These are phyloP conservation scores for Ganoderma sinense DNA, from an alignment of 1,284 basidiomycete genomes.

Conservation along the genomic window DNA sequence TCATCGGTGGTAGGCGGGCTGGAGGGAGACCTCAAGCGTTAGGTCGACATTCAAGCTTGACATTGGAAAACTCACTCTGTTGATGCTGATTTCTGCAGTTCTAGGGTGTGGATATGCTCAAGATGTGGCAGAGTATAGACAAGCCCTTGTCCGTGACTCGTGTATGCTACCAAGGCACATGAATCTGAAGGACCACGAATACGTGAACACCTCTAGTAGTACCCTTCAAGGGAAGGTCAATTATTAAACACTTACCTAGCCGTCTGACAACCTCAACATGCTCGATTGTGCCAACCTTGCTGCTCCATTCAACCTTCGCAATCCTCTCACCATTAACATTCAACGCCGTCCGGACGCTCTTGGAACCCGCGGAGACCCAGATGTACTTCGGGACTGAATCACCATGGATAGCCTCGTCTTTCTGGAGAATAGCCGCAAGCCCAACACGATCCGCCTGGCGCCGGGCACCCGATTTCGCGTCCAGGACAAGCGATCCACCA, in stretches of 20 bases:
- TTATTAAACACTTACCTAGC: constrained; percentile 48
- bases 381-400: constrained; percentile 46
- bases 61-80: constrained; percentile 47
- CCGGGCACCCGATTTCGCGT: constrained; percentile 60
- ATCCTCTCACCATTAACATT: constrained; percentile 69
- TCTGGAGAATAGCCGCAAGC: constrained; percentile 44
- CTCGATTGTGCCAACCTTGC: constrained; percentile 56
- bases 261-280: constrained; percentile 61
- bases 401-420: constrained; percentile 13
- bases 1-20: constrained; percentile 61
- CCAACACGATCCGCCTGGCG: constrained; percentile 54
- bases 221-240: neutral
- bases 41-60: neutral
- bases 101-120: constrained; percentile 60
- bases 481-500: constrained; percentile 65
- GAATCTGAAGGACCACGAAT: constrained; percentile 52
- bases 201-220: neutral
- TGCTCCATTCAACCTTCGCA: constrained; percentile 64
- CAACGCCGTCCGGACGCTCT: constrained; percentile 59
- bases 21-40: constrained; percentile 4
- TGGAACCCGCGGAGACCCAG: constrained; percentile 62
- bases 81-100: constrained; percentile 47
- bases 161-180: constrained; percentile 69
- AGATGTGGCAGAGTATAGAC: constrained; percentile 78
- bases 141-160: constrained; percentile 58